Base-by-base conservation (phyloP, 2,329 filamentous ascomycete species). In the Parafenestella ontariensis region DNA sequence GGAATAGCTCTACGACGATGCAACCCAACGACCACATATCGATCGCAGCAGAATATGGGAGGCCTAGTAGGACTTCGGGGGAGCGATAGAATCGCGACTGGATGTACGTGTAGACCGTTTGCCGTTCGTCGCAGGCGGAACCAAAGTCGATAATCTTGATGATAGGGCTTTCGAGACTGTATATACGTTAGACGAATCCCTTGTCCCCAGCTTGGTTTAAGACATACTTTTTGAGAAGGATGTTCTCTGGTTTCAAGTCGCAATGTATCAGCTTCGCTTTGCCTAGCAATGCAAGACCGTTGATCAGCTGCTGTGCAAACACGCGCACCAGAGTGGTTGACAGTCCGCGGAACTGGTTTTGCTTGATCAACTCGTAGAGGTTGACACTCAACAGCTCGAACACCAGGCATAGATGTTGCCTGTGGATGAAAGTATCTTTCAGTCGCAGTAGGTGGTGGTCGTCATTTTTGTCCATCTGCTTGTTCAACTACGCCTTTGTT, bases 71-170 rank as follows among this genome's bases (percentile, higher is more conserved):
- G 11, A 99, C 95, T 75, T 99, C 95, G 1, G 95, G 95, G 0
- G 95, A 99, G 61, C 95, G 88, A 78, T 99, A 99, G 78, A 99
- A 99, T 66, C 95, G 86, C 9, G 95, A 99, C 76, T 99, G 95
- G 57, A 99, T 99, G 75, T 99, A 99, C 5, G 95, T 99, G 76
- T 99, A 99, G 24, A 99, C 95, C 0, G 95, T 99, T 76, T 99
- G 95, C 46, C 95, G 88, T 78, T 99, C 95, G 75, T 99, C 95
- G 76, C 95, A 99, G 13, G 95, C 95, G 33, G 95, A 99, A 39
- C 95, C 95, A 73, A 99, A 99, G 82, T 99, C 95, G 75, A 99
- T 99, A 70, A 99, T 97, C 77, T 99, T 99, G 84, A 99, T 99
- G 65, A 99, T 98, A 3, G 95, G 95, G 69, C 94, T 98, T 76